These are phyloP conservation scores for Neurospora sublineolata DNA, from an alignment of 495 filamentous ascomycete genomes.

Conservation along the genomic window DNA sequence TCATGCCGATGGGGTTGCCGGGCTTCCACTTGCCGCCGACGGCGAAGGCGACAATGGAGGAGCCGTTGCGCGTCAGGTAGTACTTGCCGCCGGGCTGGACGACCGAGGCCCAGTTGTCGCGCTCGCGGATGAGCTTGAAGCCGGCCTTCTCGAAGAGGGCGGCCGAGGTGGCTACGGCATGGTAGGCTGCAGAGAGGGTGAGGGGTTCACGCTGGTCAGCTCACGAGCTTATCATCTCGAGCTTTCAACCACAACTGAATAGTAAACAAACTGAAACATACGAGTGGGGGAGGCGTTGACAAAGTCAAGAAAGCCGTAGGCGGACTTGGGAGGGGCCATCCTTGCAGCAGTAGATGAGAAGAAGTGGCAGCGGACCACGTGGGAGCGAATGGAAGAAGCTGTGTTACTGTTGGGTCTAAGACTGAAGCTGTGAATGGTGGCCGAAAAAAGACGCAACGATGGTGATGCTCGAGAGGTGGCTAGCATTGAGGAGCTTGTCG, in stretches of 20 bases:
- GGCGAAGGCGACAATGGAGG: constrained; percentile 88
- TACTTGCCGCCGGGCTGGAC: constrained; percentile 88
- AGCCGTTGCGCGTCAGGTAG: constrained; percentile 88
- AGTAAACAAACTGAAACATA: constrained; percentile 31
- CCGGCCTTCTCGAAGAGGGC: constrained; percentile 65
- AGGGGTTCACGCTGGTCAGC: not conserved
- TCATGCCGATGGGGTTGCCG: constrained; percentile 87
- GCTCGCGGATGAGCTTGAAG: constrained; percentile 82
- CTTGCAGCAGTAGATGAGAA: constrained; percentile 13
- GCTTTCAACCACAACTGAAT: not conserved
- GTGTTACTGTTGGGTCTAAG: not conserved
- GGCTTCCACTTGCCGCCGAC: constrained; percentile 89
- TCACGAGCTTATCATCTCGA: not conserved
- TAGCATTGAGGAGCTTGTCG: not conserved
- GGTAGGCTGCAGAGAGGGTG: constrained; percentile 57
- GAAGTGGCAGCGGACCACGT: constrained; percentile 4
- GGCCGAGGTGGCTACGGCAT: constrained; percentile 75
- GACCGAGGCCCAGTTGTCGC: constrained; percentile 72
- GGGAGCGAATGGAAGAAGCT: constrained; percentile 1
- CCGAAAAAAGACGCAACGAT: not conserved
- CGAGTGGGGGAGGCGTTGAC: constrained; percentile 77
- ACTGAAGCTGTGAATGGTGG: not conserved
- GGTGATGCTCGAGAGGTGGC: not conserved
- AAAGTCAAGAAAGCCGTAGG: constrained; percentile 17
- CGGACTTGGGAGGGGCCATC: constrained; percentile 53